phyloP scores from a whole-genome alignment of 2,329 filamentous ascomycete species.

The Truncatella angustata region DNA sequence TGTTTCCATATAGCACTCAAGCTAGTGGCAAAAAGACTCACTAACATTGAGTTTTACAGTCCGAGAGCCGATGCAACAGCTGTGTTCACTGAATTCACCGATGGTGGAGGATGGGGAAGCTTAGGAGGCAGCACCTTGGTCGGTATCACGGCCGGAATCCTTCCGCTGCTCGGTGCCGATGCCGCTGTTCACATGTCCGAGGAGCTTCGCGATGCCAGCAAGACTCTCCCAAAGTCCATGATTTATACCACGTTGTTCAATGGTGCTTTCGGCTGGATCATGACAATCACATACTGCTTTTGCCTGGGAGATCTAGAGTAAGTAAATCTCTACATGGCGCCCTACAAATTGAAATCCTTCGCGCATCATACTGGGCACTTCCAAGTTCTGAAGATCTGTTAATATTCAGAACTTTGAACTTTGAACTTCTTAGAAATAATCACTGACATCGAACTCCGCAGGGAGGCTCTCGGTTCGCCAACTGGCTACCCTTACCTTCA shows the following conservation, averaged over 20 bases:
- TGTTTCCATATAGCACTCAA: no score
- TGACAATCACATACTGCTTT: background rate
- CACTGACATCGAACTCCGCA: no score
- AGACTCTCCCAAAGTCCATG: background rate
- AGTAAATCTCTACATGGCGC: background rate
- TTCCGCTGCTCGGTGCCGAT: background rate
- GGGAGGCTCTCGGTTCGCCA: background rate
- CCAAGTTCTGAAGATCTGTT: no score
- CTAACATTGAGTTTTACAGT: no score
- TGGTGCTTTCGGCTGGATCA: background rate
- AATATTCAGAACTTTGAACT: no score
- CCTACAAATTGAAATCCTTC: no score
- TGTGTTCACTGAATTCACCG: constrained; percentile 3
- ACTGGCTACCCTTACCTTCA: constrained; percentile 29
- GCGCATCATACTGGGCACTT: no score
- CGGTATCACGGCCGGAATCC: background rate
- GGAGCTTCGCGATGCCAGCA: background rate
- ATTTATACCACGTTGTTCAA: background rate
- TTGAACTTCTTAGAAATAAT: no score
- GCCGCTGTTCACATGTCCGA: background rate
- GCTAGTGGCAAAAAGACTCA: no score
- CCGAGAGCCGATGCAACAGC: no score
- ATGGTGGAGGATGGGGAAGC: background rate
- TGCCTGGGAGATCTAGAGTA: background rate
- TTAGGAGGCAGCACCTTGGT: background rate